A percentile compares a stretch with the other conserved stretches of the same genome.
These are phyloP conservation scores for Fraxinus americana DNA, from an alignment of 257 asterid genomes.

Conservation along the genomic window DNA sequence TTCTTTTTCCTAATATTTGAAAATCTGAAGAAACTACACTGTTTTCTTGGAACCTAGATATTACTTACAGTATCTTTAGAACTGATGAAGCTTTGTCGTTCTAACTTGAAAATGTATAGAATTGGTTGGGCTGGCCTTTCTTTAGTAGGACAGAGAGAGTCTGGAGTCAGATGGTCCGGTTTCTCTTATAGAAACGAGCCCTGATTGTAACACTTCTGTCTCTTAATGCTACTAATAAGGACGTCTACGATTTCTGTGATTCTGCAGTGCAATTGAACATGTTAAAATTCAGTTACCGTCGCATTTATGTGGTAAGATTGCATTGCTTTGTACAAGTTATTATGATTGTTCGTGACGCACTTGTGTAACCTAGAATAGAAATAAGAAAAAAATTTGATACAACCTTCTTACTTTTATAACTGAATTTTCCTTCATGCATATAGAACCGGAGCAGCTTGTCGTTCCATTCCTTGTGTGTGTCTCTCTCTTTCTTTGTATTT, in stretches of 20 bases:
- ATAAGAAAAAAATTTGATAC: neutral
- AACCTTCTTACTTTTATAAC: neutral
- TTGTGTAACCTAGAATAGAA: neutral
- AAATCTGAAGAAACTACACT: no score
- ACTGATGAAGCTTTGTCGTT: no score
- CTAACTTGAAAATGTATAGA: no score
- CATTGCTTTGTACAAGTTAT: neutral
- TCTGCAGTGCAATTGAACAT: slow-evolving; percentile 43
- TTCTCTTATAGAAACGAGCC: slow-evolving; percentile 34
- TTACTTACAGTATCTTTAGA: no score
- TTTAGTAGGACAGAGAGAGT: no score
- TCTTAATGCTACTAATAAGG: slow-evolving; percentile 48
- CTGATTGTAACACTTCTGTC: slow-evolving; percentile 46
- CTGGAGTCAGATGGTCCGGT: neutral
- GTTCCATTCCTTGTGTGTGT: neutral
- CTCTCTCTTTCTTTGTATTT: neutral
- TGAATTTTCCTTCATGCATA: neutral
- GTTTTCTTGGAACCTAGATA: no score
- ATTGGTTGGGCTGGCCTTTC: no score
- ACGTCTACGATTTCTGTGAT: slow-evolving; percentile 46
- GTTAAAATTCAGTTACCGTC: slow-evolving; percentile 27
- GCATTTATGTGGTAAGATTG: neutral
- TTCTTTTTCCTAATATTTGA: no score
- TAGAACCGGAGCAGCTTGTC: neutral
- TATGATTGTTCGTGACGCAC: neutral